phyloP scores from a whole-genome alignment of 1,139 yeast species.

The Pichia sp. region DNA sequence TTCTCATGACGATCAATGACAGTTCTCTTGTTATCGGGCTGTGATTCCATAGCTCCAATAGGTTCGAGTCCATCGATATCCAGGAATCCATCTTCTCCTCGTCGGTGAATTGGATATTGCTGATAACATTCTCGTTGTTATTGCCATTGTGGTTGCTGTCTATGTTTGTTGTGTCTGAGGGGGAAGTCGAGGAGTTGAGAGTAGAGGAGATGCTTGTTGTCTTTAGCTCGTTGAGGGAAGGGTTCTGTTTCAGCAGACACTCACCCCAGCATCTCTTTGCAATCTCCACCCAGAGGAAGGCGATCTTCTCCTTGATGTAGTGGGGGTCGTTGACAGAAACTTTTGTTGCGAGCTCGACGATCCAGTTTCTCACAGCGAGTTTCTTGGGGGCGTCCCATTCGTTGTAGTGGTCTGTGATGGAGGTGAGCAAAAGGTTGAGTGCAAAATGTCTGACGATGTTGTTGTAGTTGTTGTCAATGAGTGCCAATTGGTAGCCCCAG shows the following conservation, averaged over 20 bases:
- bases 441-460: slow-evolving; percentile 88
- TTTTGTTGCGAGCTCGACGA: slow-evolving; percentile 67
- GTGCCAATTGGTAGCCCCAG: slow-evolving; percentile 88
- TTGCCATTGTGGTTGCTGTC: slow-evolving; percentile 9
- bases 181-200: slow-evolving; percentile 2
- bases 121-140: slow-evolving; percentile 28
- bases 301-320: slow-evolving; percentile 83
- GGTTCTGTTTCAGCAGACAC: slow-evolving; percentile 20
- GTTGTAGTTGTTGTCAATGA: slow-evolving; percentile 54
- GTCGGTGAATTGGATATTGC: slow-evolving; percentile 28
- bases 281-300: slow-evolving; percentile 85
- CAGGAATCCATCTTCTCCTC: slow-evolving; percentile 67
- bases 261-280: slow-evolving; percentile 94
- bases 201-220: not conserved
- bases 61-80: slow-evolving; percentile 79
- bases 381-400: slow-evolving; percentile 61
- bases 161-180: slow-evolving; percentile 2
- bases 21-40: slow-evolving; percentile 66
- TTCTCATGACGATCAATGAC: slow-evolving; percentile 71
- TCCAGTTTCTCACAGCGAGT: slow-evolving; percentile 75
- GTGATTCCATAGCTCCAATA: slow-evolving; percentile 70
- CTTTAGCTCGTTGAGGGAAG: not conserved
- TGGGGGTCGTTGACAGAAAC: slow-evolving; percentile 72
- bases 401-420: slow-evolving; percentile 54
- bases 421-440: slow-evolving; percentile 67